These are phyloP conservation scores for Claviceps capensis DNA, from an alignment of 2,329 filamentous ascomycete genomes.

Conservation along the genomic window DNA sequence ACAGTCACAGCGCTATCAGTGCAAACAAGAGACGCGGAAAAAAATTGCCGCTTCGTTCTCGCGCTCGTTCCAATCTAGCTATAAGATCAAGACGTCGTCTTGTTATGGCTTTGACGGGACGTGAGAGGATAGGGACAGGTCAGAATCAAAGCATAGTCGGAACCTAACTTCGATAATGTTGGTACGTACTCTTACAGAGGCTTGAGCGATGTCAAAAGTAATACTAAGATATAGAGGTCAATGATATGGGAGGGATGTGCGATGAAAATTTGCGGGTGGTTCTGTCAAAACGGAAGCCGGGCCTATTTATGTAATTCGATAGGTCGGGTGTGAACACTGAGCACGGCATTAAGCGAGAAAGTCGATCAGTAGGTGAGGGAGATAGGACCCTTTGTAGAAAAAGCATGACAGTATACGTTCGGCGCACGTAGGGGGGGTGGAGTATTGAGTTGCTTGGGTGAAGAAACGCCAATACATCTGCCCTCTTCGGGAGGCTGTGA, in stretches of 20 bases:
- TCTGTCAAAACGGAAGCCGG: background rate
- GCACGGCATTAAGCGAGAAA: too few species aligned
- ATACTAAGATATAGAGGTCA: too few species aligned
- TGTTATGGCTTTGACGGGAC: background rate
- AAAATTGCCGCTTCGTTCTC: background rate
- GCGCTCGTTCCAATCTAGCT: background rate
- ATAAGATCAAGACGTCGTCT: background rate
- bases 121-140: background rate
- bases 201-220: too few species aligned
- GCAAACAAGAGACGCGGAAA: slow-evolving; percentile 1
- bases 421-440: background rate
- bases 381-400: background rate
- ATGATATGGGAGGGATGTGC: background rate
- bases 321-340: background rate
- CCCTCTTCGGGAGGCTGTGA: slow-evolving; percentile 3
- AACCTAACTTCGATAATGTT: background rate
- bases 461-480: slow-evolving; percentile 1
- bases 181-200: background rate
- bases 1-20: slow-evolving; percentile 16
- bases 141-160: background rate
- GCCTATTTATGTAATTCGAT: background rate
- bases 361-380: too few species aligned
- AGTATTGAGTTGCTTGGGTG: background rate
- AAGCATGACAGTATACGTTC: background rate
- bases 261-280: background rate